Base-by-base conservation (phyloP, 1,284 basidiomycete genomes). In the Pseudomicrostroma phylloplanum region DNA sequence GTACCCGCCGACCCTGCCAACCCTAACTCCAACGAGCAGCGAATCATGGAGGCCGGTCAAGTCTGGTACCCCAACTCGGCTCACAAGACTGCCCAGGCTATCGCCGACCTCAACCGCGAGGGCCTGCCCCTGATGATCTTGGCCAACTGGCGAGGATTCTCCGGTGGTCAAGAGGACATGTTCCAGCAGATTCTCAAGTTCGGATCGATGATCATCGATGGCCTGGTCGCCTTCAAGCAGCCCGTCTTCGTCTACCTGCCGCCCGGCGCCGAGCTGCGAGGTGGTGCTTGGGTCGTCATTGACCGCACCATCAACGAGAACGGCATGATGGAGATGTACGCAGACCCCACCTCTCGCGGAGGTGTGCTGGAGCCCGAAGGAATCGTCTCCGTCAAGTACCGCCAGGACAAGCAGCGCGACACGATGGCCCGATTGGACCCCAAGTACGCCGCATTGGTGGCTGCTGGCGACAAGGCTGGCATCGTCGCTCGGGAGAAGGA, bases 101-200 rank as follows among this genome's bases (percentile, higher is more conserved):
- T 98, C 82, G 91, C 93, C 81, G 96, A 99, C 83, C 92, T 98
- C 83, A 90, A 94, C 82, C 88, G 92, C 57, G 96, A 99, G 81
- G 92, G 91, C 48, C 84, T 99, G 23, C 96, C 96, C 3, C 85
- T 99, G 66, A 91, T 98, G 81, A 94, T 99, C 81, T 96, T 99
- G 75, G 96, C 96, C 67, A 99, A 99, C 84, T 98, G 96, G 93
- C 91, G 96, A 84, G 96, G 96, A 43, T 99, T 99, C 87, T 98
- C 96, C 25, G 96, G 96, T 70, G 96, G 96, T 75, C 93, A 96
- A 81, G 92, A 96, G 81, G 93, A 96, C 81, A 96, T 96, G 92
- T 83, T 84, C 69, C 71, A 77, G 61, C 73, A 78, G 70, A 71
- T 79, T 51, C 74, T 79, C 66, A 79, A 79, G 72, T 74, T 77